A percentile compares a stretch with the other conserved stretches of the same genome.
phyloP scores from a whole-genome alignment of 208 protist genomes.

The Leishmania gerbilli region DNA sequence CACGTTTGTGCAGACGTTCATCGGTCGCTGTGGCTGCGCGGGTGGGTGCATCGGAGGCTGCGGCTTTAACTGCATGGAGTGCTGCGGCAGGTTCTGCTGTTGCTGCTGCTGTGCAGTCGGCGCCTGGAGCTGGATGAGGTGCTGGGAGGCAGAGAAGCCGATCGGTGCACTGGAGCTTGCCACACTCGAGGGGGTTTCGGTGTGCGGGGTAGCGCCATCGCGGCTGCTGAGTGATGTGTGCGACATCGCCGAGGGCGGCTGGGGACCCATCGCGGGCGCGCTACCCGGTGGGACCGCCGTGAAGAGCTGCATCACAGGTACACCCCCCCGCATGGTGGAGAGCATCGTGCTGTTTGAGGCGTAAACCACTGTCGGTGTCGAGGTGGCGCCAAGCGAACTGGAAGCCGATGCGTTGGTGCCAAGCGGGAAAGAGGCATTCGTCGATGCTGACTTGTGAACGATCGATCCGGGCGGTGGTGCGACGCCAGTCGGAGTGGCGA shows the following conservation, averaged over 20 bases:
- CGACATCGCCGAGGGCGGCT: conserved; percentile 17
- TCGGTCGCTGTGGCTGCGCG: conserved; percentile 13
- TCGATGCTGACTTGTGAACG: background rate
- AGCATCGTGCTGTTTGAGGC: conserved; percentile 13
- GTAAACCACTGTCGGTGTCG: conserved; percentile 22
- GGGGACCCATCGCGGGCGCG: conserved; percentile 4
- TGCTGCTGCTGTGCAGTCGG: conserved; percentile 3
- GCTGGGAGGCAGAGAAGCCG: conserved; percentile 15
- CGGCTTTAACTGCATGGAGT: background rate
- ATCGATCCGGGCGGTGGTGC: background rate
- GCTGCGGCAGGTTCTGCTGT: conserved; percentile 10
- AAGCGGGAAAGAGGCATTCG: conserved; percentile 10
- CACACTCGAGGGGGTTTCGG: conserved; percentile 17
- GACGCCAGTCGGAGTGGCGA: conserved; percentile 12
- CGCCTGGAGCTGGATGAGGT: background rate
- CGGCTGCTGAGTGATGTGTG: conserved; percentile 20
- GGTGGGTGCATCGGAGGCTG: conserved; percentile 9
- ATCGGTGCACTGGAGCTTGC: conserved; percentile 15
- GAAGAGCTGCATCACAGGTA: conserved; percentile 27
- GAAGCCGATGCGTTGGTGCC: conserved; percentile 15
- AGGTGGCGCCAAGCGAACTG: conserved; percentile 18
- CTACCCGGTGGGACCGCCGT: conserved; percentile 3
- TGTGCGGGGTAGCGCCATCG: conserved; percentile 18
- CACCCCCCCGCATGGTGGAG: conserved; percentile 14
- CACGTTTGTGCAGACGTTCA: conserved; percentile 1